Conservation (phyloP, 1,284 basidiomycete genomes). For the Heterobasidion irregulare region DNA sequence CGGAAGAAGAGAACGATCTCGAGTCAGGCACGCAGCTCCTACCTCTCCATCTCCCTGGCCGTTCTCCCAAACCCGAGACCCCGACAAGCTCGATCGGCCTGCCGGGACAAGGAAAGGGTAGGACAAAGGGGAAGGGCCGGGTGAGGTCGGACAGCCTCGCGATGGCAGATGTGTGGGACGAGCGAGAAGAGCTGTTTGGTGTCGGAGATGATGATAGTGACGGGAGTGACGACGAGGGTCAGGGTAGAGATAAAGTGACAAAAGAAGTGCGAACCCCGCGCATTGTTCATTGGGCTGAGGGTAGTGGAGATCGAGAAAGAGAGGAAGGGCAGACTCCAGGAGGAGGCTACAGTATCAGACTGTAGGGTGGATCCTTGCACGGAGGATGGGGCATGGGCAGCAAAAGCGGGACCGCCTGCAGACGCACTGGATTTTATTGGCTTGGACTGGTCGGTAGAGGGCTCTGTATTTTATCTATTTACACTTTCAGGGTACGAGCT, state of each 20-base stretch:
- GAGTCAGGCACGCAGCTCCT: constrained; percentile 49
- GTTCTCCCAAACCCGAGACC: not conserved
- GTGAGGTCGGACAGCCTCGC: constrained; percentile 17
- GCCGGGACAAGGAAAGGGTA: not conserved
- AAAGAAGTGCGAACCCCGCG: not conserved
- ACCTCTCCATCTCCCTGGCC: constrained; percentile 22
- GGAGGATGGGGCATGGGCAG: too few species aligned
- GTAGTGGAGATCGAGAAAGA: not conserved
- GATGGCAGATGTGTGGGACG: constrained; percentile 67
- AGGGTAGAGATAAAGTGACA: not conserved
- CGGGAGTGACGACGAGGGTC: constrained; percentile 28
- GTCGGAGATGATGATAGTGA: constrained; percentile 56
- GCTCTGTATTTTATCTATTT: not conserved
- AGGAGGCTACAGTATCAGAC: not conserved
- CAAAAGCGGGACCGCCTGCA: too few species aligned
- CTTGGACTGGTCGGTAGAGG: not conserved
- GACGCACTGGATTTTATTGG: not conserved
- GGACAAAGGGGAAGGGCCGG: constrained; percentile 10
- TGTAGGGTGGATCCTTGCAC: not conserved
- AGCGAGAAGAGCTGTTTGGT: constrained; percentile 68
- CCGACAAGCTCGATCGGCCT: not conserved
- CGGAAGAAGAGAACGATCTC: constrained; percentile 37
- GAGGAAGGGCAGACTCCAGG: not conserved
- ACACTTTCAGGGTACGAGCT: not conserved
- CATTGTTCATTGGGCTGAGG: not conserved